Evolutionary conservation across 179 eudicot species (phyloP), one percentile per base, ranked within the genome.

Genomic region (Spinacia oleracea): DNA sequence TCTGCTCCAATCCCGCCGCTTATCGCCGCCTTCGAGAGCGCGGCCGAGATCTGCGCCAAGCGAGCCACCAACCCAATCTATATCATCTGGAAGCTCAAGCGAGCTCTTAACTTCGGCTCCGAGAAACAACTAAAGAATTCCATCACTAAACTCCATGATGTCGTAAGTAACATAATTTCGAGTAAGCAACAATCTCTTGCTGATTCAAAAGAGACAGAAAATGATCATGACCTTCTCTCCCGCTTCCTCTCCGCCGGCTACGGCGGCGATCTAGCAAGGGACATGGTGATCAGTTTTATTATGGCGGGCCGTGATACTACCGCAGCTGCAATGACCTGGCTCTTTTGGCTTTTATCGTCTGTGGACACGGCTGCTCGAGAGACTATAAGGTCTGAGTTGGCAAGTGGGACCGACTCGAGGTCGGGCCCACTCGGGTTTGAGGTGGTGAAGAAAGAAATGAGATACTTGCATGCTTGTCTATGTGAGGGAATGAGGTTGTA

Each of bases 401-500:
- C 77, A 14, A 40, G 81, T 6, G n/a, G 34, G 5, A 58, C 79
- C 23, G 55, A 51, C 31, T 62, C 46, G 6, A 27, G 56, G 0
- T n/a, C 45, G 16, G 78, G 29, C 27, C 65, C 48, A 4, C 25
- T 79, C 0, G 80, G 77, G 5, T 89, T 82, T 59, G 92, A 89
- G 50, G 76, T 60, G 1, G 25, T 91, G 73, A 88, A 82, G 80
- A 88, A 77, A 42, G 85, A 83, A 0, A 84, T 89, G 88, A 86
- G 59, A 12, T 87, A 79, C 70, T 2, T 88, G 51, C 89, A 89
- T 42, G 93, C 97, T 0, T 91, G 93, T n/a, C 43, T 92, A 25
- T 87, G 84, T 31, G 97, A 92, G 83, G 67, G 91, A 4, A 91
- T 92, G 96, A 83, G 97, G 82, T 85, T 92, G 2, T 92, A 86